phyloP scores from a whole-genome alignment of 495 filamentous ascomycete genomes.

The Cenococcum geophilum region DNA sequence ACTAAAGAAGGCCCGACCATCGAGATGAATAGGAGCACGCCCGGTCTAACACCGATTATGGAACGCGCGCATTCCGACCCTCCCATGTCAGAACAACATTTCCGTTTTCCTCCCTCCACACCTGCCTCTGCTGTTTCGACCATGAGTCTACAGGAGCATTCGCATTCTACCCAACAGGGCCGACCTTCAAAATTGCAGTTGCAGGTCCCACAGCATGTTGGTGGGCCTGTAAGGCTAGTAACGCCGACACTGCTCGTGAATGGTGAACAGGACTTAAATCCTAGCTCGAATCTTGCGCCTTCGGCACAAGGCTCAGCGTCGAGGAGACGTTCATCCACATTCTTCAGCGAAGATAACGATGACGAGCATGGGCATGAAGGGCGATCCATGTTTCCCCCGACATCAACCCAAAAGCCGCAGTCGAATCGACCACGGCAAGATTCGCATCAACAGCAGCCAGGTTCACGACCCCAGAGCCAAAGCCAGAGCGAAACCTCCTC shows the following conservation, averaged over 20 bases:
- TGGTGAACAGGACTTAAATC: slow-evolving; percentile 45
- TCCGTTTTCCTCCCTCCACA: slow-evolving; percentile 26
- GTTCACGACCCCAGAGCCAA: not conserved
- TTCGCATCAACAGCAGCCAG: not conserved
- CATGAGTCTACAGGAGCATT: slow-evolving; percentile 14
- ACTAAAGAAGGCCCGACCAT: slow-evolving; percentile 37
- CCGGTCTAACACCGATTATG: slow-evolving; percentile 24
- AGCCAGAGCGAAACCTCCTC: not conserved
- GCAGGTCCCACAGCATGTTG: slow-evolving; percentile 71
- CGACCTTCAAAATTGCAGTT: slow-evolving; percentile 60
- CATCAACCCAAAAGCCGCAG: not conserved
- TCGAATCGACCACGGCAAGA: slow-evolving; percentile 4
- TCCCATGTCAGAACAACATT: slow-evolving; percentile 24
- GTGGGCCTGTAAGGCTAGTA: slow-evolving; percentile 69
- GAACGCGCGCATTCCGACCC: slow-evolving; percentile 30
- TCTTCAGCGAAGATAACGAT: slow-evolving; percentile 17
- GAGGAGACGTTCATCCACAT: slow-evolving; percentile 30
- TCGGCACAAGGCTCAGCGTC: slow-evolving; percentile 33
- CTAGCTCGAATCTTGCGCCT: slow-evolving; percentile 18
- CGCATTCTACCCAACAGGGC: slow-evolving; percentile 35
- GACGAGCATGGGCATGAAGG: not conserved
- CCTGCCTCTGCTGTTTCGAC: slow-evolving; percentile 24
- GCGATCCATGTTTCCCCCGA: slow-evolving; percentile 2
- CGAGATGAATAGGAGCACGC: slow-evolving; percentile 25
- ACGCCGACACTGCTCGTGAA: slow-evolving; percentile 69